Base-by-base conservation (phyloP, 768 basidiomycete species). In the Mycena rosella region DNA sequence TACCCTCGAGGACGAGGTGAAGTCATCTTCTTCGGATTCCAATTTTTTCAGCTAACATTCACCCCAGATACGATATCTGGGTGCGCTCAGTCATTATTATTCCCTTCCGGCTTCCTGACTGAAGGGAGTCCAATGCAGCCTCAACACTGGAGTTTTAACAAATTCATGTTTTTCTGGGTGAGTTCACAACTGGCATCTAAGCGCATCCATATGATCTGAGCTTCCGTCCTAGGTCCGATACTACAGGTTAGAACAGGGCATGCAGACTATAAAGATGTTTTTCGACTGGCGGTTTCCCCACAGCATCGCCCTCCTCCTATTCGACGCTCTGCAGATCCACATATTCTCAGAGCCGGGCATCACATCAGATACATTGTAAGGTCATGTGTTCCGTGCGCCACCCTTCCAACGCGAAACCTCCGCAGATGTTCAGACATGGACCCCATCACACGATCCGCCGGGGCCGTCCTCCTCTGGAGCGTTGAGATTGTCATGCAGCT, bases 401-500 rank as follows among this genome's bases (percentile, higher is more conserved):
- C 17, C 7, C 45, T 7, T 29, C 26, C 18, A 5, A 24, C n/a
- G 2, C 34, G 27, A 13, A 24, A 17, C 40, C 15, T 22, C 29
- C n/a, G 20, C 48, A 85, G 85, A n/a, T 85, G 84, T 63, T 74
- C 85, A 18, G 81, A 78, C 3, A 82, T 82, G 75, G 84, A 84
- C 67, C 78, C 83, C 6, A 78, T 81, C 20, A 84, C 78, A 32
- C 80, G 83, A 5, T 72, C 84, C 13, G 78, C 79, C 6, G 84
- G 85, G 11, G 84, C 82, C 2, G 75, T 85, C 30, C 81, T 79
- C 36, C 73, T 86, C 10, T 86, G 85, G 85, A 79, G 82, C 30
- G 78, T 86, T 18, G 84, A 86, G 71, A 82, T 86, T 18, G 75
- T 85, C 63, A 84, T 86, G 82, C 84, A 84, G 71, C 67, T 86